Evolutionary conservation across 1,139 yeast species (phyloP), one percentile per base, ranked within the genome.

Genomic region (Geotrichum klebahnii): DNA sequence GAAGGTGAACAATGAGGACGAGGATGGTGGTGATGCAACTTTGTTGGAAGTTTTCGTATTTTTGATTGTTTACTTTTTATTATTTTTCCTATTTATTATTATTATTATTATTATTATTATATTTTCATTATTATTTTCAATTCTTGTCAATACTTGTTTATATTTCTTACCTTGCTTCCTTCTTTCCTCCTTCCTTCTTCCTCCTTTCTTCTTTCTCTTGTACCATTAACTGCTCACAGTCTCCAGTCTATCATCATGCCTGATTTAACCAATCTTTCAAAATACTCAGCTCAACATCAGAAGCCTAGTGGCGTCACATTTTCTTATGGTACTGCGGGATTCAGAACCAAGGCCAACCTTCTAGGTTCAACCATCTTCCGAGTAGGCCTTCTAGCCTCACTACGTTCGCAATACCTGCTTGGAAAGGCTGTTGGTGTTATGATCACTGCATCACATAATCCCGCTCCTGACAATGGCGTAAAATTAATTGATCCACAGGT

Each of bases 401-500:
- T 92, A 57, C 76, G 98, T 63, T 89, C 97, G 22, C 78, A 84
- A 57, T 77, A 72, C 57, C 71, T 85, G 44, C 69, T 71, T 1
- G 89, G 95, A 1, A 73, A 83, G 62, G 79, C 86, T 19, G 78
- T 90, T 43, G 75, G 74, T 10, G 84, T 89, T 9, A 92, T 94
- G 97, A 82, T 94, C 61, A 94, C 98, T 1, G 98, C 98, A 0
- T 87, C 96, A 1, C 98, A 92, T 67, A 92, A 92, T 61, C 97
- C 97, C 0, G 96, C 97, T 0, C 75, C 74, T 46, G 98, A 92
- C 63, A 92, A 92, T 60, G 98, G 98, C n/a, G 96, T 92, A 52
- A 92, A 92, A 69, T 75, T 92, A 22, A 89, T 90, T 35, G 98
- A 92, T 60, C 97, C 98, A 0, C 70, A 62, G 39, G 60, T 60